Evolutionary conservation across 2,329 filamentous ascomycete genomes (phyloP).

Genomic region (Ophiosphaerella korrae): DNA sequence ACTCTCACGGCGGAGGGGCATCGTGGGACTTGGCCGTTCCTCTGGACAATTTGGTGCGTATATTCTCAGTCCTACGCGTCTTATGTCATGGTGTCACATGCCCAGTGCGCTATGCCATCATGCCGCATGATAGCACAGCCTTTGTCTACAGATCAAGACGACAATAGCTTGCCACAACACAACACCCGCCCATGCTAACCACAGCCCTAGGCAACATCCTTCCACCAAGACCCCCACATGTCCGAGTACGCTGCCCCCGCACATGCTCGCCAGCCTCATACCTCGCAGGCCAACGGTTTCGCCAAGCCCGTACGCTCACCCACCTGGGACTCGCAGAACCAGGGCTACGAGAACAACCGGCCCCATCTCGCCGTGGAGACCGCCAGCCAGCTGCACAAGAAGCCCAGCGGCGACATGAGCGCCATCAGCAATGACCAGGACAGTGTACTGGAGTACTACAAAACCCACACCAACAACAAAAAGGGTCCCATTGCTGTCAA

Average conservation of each 20-base stretch:
- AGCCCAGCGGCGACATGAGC: constrained; percentile 50
- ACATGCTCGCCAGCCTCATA: constrained; percentile 41
- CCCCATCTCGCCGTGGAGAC: constrained; percentile 41
- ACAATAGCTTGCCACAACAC: constrained; percentile 1
- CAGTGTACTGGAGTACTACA: constrained; percentile 54
- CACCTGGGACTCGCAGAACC: constrained; percentile 37
- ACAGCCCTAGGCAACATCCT: constrained; percentile 30
- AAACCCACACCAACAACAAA: constrained; percentile 23
- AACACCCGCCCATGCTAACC: constrained; percentile 26
- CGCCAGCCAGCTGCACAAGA: constrained; percentile 45
- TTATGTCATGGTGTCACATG: constrained; percentile 18
- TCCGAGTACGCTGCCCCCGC: constrained; percentile 37
- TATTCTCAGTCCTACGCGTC: not conserved
- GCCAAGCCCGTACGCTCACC: constrained; percentile 36
- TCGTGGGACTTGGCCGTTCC: constrained; percentile 49
- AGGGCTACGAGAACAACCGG: constrained; percentile 29
- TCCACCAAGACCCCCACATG: constrained; percentile 43
- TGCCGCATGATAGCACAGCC: constrained; percentile 24
- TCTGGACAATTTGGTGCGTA: constrained; percentile 44
- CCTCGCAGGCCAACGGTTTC: constrained; percentile 42
- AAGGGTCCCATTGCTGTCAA: constrained; percentile 21
- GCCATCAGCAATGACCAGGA: constrained; percentile 53
- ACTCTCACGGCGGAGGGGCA: constrained; percentile 45
- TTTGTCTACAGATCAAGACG: not conserved
- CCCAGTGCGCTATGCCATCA: constrained; percentile 26